phyloP scores from a whole-genome alignment of 2,329 filamentous ascomycete genomes.

The Trichoderma koningiopsis region DNA sequence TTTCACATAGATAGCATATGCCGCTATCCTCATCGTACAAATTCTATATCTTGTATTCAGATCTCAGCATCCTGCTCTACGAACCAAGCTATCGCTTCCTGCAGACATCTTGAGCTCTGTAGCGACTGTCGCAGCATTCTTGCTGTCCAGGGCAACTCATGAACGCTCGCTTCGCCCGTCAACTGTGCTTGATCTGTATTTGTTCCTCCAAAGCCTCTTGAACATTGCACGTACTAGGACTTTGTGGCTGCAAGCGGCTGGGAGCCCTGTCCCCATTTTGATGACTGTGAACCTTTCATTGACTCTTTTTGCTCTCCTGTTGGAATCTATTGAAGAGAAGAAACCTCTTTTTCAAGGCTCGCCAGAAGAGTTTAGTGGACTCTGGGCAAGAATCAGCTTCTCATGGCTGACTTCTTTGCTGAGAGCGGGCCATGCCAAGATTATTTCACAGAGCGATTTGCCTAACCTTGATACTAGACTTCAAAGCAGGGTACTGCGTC shows the following conservation, averaged over 20 bases:
- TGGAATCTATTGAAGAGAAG: conserved; percentile 32
- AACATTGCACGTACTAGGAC: conserved; percentile 29
- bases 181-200: conserved; percentile 32
- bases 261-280: conserved; percentile 22
- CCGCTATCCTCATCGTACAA: conserved; percentile 27
- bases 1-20: conserved; percentile 19
- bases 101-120: conserved; percentile 29
- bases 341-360: conserved; percentile 16
- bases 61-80: background rate
- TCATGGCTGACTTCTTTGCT: conserved; percentile 31
- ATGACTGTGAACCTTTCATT: conserved; percentile 27
- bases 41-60: conserved; percentile 29
- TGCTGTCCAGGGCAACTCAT: conserved; percentile 31
- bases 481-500: conserved; percentile 26
- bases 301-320: conserved; percentile 25
- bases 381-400: conserved; percentile 32
- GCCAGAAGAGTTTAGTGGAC: conserved; percentile 30
- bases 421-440: conserved; percentile 28
- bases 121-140: conserved; percentile 24
- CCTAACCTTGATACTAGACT: conserved; percentile 31
- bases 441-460: conserved; percentile 31
- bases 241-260: conserved; percentile 28
- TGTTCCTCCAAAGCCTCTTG: conserved; percentile 29
- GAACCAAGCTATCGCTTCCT: conserved; percentile 29
- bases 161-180: conserved; percentile 32